Evolutionary conservation across 2,329 filamentous ascomycete genomes (phyloP), one percentile per base, ranked within the genome.

Genomic region (Beauveria scarabaeidicola): DNA sequence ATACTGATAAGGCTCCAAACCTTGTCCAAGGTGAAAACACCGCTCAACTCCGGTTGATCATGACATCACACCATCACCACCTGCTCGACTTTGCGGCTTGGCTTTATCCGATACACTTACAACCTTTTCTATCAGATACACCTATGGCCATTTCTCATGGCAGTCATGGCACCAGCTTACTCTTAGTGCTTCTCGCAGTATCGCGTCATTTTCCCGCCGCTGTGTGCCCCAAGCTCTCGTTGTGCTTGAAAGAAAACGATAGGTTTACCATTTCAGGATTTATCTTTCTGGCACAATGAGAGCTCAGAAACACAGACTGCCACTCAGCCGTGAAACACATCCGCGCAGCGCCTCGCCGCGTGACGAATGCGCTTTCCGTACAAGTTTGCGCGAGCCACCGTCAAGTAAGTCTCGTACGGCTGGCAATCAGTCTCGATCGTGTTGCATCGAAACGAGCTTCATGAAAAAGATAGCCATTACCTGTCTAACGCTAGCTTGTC

Each of bases 41-140:
- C 38, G 13, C 40, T 51, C 46, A 17, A 47, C 21, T 52, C 27
- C 11, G 17, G 50, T 25, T 29, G 57, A 59, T 59, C 57, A 59
- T 59, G 52, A 59, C 57, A 59, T 59, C 57, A 59, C 57, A 59
- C 32, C 57, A 59, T 36, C 11, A 36, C 13, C 41, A 29, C 3
- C 41, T 19, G 3, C 36, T 36, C 21, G 13, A 21, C 9, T 44
- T 53, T 47, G 40, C 13, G 13, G 5, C 11, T 36, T 13, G 32
- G 32, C 32, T 6, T 36, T 36, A 15, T 15, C 32, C 11, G 13
- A 13, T 36, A 5, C 13, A 36, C 10, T 11, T 36, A 15, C 11
- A 5, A 36, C 13, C 32, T 13, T 36, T 36, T 36, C 32, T 36
- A 36, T 15, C 32, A 36, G 11, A 36, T 36, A 36, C 32, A 36